Base-by-base conservation (phyloP, 1,284 basidiomycete genomes). In the Ceratorhiza oryzae-sativae region DNA sequence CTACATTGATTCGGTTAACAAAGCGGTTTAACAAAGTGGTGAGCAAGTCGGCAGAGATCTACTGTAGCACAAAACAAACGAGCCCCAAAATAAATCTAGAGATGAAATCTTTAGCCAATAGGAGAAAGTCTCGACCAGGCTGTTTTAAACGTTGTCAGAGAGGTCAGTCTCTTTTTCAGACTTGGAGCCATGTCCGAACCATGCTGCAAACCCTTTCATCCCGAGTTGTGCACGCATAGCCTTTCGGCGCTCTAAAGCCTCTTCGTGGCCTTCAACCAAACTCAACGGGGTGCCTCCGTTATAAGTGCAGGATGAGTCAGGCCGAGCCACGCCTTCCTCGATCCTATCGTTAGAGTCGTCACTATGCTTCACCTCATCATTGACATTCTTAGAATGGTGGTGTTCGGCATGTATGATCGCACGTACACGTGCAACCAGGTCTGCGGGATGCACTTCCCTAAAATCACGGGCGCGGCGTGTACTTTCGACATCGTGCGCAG, bases 401-500 rank as follows among this genome's bases (percentile, higher is more conserved):
- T 13, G 13, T 18, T 70, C 53, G 30, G 67, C 67, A 23, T 70
- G 42, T 3, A 70, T 6, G 18, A 70, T 70, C 18, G 67, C 67
- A 27, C 67, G 51, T 18, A 70, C 67, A 36, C 67, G 53, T 8
- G 67, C 67, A 30, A 70, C 53, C 13, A 70, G 67, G n/a, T 70
- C 67, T 18, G 67, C 67, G n/a, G 55, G 55, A 13, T 59, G 67
- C 5, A 58, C 27, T 6, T 70, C 67, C 32, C 53, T 36, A 9
- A 70, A 53, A 39, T 73, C 72, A 18, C 70, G 70, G 5, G 72
- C 72, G 8, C 55, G 55, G 18, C 72, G 49, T 12, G 72, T 71
- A 48, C 60, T 63, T 49, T 73, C 72, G 15, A 71, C 48, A 15
- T 73, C 72, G 41, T 63, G 68, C 3, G 72, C 68, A 34, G 72